phyloP scores from a whole-genome alignment of 2,329 filamentous ascomycete genomes.

The Drechmeria coniospora region DNA sequence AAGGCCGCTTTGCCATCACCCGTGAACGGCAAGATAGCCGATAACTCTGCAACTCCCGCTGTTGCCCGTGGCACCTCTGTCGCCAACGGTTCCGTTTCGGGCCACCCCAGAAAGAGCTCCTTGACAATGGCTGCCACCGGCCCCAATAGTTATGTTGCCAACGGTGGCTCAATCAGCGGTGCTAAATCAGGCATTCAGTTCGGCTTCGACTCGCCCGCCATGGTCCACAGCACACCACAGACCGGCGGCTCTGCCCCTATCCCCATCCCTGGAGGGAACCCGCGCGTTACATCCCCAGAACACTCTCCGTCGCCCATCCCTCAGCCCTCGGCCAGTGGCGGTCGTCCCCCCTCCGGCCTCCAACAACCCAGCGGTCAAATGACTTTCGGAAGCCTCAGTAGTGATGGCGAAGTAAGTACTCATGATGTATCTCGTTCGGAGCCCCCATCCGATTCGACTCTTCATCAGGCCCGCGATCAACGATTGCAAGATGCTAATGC shows the following conservation, averaged over 20 bases:
- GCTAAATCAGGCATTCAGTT: conserved; percentile 61
- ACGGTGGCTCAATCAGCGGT: conserved; percentile 49
- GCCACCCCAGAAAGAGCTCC: conserved; percentile 75
- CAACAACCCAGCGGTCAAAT: conserved; percentile 51
- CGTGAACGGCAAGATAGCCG: conserved; percentile 70
- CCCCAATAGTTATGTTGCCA: conserved; percentile 58
- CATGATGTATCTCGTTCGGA: conserved; percentile 3
- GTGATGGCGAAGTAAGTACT: conserved; percentile 62
- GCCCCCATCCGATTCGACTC: no score
- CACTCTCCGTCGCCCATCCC: conserved; percentile 89
- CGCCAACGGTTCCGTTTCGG: conserved; percentile 53
- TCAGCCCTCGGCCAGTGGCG: conserved; percentile 68
- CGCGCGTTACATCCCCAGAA: conserved; percentile 66
- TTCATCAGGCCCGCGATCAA: no score
- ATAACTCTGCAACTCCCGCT: conserved; percentile 52
- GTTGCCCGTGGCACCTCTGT: conserved; percentile 47
- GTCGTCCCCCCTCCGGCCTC: conserved; percentile 66
- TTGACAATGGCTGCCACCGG: conserved; percentile 83
- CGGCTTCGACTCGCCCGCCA: conserved; percentile 58
- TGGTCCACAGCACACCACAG: conserved; percentile 52
- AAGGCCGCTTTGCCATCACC: conserved; percentile 55
- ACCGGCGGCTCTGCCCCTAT: conserved; percentile 38
- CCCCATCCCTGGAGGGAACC: conserved; percentile 46
- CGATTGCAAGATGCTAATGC: no score
- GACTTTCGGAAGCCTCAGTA: conserved; percentile 71